These are phyloP conservation scores for Apiotrichum veenhuisii DNA, from an alignment of 1,284 basidiomycete species.

Conservation along the genomic window DNA sequence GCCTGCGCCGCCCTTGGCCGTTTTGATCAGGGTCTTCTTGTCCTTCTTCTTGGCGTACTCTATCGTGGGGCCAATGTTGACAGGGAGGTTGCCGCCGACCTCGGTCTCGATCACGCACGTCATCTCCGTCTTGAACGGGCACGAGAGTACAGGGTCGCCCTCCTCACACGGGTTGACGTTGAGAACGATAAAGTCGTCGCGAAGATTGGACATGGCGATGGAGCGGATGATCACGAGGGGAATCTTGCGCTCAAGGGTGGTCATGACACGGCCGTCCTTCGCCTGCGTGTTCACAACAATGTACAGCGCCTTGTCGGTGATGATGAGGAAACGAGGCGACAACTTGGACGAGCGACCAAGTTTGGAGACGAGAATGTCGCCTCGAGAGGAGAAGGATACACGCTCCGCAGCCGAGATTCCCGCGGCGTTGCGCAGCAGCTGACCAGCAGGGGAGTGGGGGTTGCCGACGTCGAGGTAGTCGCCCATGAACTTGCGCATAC, in stretches of 20 bases:
- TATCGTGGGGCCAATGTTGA: conserved; percentile 74
- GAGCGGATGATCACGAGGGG: conserved; percentile 79
- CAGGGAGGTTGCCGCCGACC: conserved; percentile 70
- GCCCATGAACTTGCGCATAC: conserved; percentile 92
- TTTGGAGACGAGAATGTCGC: conserved; percentile 82
- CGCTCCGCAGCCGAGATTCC: conserved; percentile 67
- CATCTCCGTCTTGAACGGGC: conserved; percentile 95
- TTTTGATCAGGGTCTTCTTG: conserved; percentile 83
- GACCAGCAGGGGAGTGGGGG: conserved; percentile 72
- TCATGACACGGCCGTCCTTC: conserved; percentile 64
- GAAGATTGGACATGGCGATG: conserved; percentile 78
- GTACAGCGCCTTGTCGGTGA: conserved; percentile 86
- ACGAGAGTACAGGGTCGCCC: conserved; percentile 90
- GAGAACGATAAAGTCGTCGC: conserved; percentile 90
- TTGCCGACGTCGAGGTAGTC: conserved; percentile 88
- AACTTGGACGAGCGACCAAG: conserved; percentile 84
- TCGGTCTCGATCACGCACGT: conserved; percentile 74
- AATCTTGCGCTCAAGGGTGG: conserved; percentile 79
- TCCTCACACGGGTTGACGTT: conserved; percentile 77
- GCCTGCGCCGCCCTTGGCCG: conserved; percentile 77
- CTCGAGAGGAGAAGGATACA: conserved; percentile 83
- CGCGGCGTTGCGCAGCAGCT: conserved; percentile 70
- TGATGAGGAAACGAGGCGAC: conserved; percentile 82
- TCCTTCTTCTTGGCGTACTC: conserved; percentile 96
- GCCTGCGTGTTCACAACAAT: conserved; percentile 65